Evolutionary conservation across 139 green algal species (phyloP), one percentile per base, ranked within the genome.

Genomic region (Limnomonas spitsbergensis): DNA sequence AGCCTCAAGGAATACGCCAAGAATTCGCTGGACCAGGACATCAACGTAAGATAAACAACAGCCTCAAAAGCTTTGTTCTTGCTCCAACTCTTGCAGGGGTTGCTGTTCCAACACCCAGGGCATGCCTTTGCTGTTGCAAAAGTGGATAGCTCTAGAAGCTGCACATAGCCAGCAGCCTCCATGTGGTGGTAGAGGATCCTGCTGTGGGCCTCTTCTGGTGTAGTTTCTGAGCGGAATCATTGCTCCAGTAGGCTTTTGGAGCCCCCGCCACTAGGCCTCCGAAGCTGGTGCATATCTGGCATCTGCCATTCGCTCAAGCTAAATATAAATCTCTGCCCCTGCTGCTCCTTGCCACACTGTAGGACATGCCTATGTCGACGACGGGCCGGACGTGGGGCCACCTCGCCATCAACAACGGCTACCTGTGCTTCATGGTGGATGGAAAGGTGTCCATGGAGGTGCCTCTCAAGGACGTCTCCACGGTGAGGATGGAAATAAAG

Each of bases 371-470:
- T 52, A 68, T 93, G 69, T 47, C 85, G 2, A 80, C 76, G 1
- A 78, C 37, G 3, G 93, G 93, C 0, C 82, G 87, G 66, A 97
- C 95, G 66, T 97, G 93, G 93, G 93, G 93, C 31, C 71, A 81
- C 3, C 73, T 90, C 26, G 71, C 76, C 2, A 77, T 95, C 7
- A 86, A 94, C 24, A 87, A 89, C 56, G 72, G 72, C 26, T 90
- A 81, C 36, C 83, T 99, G 27, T 61, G 85, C 9, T 99, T 98
- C 80, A 82, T 84, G 40, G 87, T 94, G 35, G 91, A 90, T 27
- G 82, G 70, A 47, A 91, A 94, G 79, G 75, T 90, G 39, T 80
- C 87, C 9, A 97, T 99, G 79, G 83, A 94, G 47, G 74, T 99
- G 72, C 85, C 91, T 2, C 87, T 98, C 52, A 82, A 90, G 1